Base-by-base conservation (phyloP, 2,329 filamentous ascomycete species). In the Botrytis fragariae region DNA sequence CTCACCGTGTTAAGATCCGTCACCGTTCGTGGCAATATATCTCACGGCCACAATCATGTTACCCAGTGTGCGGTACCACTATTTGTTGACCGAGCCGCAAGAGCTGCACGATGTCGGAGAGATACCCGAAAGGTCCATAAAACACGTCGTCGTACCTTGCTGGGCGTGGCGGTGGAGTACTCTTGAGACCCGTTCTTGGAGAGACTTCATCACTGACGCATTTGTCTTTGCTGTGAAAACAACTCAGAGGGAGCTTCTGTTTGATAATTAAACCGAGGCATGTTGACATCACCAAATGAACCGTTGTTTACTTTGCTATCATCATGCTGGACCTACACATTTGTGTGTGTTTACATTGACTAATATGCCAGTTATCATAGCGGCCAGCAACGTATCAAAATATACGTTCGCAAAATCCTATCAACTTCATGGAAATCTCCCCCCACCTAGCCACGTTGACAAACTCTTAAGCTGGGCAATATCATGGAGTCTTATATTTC, bases 91-190 rank as follows among this genome's bases (percentile, higher is more conserved):
- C 14, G 64, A 68, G 64, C 35, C 64, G 35, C 64, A 68, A 39
- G 60, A 16, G 37, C 60, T 62, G 60, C 60, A 62, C 35, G 32
- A 54, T 57, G 32, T 68, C 45, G 64, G 45, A 48, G 64, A 35
- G 45, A 57, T 39, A 54, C 35, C 64, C 64, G 64, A 68, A 29
- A 48, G 64, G 20, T 57, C 65, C 65, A 68, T 57, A 68, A 57
- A 57, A 68, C 65, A 68, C 65, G 65, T 68, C 64, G 64, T 57
- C 65, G 65, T 68, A 57, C 65, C 65, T 68, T 54, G 48, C 48
- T 57, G 35, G 65, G 65, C 48, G 65, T 68, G 65, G 48, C 48
- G 65, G 65, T 68, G 65, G 64, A 68, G 45, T 29, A 14, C n/a
- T 29, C 16, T 57, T 3, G n/a, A 57, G 65, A 68, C 37, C 65